A percentile compares a stretch with the other conserved stretches of the same genome.
Conservation (phyloP, 257 asterid genomes). For the Lycium ferocissimum region DNA sequence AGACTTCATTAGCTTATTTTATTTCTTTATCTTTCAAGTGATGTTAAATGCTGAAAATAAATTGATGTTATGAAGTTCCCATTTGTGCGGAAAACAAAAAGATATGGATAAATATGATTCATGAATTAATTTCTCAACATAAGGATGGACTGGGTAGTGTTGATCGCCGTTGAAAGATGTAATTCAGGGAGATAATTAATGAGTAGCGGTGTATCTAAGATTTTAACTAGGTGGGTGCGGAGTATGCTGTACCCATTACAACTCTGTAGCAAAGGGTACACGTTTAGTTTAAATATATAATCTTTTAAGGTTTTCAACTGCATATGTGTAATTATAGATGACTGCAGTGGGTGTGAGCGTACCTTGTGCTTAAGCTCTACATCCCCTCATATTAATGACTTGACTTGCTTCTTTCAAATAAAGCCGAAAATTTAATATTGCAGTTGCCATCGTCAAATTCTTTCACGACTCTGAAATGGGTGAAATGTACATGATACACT, state of each 20-base stretch:
- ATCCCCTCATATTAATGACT: background rate
- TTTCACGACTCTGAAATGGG: background rate
- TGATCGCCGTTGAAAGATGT: background rate
- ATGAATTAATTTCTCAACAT: conserved; percentile 15
- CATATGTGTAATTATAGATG: background rate
- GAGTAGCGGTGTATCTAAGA: background rate
- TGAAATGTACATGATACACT: background rate
- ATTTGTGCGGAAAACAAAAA: background rate
- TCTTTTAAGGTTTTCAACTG: background rate
- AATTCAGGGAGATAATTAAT: background rate
- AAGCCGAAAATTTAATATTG: background rate
- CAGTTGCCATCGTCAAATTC: background rate
- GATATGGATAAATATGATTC: background rate
- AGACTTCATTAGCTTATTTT: background rate
- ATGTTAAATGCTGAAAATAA: background rate
- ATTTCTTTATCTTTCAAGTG: background rate
- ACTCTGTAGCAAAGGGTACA: background rate
- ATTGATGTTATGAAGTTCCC: background rate
- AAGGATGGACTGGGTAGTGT: background rate
- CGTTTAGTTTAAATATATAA: background rate
- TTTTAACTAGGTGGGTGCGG: conserved; percentile 11
- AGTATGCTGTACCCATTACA: background rate
- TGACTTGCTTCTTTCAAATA: background rate
- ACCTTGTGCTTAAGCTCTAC: background rate
- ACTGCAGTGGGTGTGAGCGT: background rate